These are phyloP conservation scores for Mycena polygramma DNA, from an alignment of 768 basidiomycete genomes.

Conservation along the genomic window DNA sequence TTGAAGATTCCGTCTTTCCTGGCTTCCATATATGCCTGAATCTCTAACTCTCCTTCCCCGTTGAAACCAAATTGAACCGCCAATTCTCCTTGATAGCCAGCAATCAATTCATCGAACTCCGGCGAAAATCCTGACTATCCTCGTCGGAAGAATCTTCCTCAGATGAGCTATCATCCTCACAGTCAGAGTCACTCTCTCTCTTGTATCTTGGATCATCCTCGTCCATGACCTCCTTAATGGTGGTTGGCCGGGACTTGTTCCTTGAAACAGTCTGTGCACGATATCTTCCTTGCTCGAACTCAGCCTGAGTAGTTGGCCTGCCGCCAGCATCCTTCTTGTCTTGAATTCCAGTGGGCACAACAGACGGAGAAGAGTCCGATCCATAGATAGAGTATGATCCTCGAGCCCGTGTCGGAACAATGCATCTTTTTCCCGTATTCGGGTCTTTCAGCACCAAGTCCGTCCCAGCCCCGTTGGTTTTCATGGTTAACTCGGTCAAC, in stretches of 20 bases:
- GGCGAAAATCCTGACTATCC: neutral
- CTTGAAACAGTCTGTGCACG: neutral
- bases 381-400: neutral
- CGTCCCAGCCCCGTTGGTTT: conserved; percentile 17
- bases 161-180: too few relatives aligned
- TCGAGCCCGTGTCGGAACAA: neutral
- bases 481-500: conserved; percentile 36
- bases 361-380: too few relatives aligned
- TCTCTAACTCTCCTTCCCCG: neutral
- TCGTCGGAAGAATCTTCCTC: neutral
- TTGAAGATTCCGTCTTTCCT: neutral
- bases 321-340: too few relatives aligned
- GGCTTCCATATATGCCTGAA: conserved; percentile 6
- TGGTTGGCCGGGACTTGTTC: neutral
- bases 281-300: too few relatives aligned
- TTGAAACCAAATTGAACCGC: neutral
- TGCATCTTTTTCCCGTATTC: neutral
- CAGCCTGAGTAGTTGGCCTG: too few relatives aligned
- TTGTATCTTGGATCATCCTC: neutral
- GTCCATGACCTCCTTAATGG: neutral
- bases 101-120: neutral
- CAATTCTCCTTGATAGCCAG: neutral
- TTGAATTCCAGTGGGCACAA: too few relatives aligned
- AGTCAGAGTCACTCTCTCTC: too few relatives aligned
- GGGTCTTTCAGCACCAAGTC: neutral